Evolutionary conservation across 75 land plant species (phyloP).

Genomic region (Cupressus sempervirens): DNA sequence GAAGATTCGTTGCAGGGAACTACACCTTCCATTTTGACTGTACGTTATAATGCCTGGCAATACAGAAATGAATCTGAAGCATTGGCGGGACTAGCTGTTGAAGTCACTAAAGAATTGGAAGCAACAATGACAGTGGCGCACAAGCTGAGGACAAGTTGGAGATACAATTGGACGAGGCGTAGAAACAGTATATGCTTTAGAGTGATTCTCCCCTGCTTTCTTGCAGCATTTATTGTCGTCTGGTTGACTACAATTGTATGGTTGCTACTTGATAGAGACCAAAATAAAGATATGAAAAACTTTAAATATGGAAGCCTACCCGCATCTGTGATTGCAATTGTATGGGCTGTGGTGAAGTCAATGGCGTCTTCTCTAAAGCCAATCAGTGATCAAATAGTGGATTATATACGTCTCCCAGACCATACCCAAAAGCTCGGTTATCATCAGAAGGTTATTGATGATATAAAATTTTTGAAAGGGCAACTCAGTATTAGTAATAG

Average conservation of each 20-base stretch:
- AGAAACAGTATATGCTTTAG: not conserved
- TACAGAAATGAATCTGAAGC: not conserved
- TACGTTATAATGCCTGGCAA: not conserved
- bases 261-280: not conserved
- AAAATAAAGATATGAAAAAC: not conserved
- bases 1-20: not conserved
- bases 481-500: not conserved
- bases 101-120: not conserved
- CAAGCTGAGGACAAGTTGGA: too few relatives aligned
- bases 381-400: not conserved
- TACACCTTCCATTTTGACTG: not conserved
- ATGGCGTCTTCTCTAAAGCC: not conserved
- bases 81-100: not conserved
- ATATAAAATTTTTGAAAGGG: not conserved
- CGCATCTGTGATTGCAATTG: not conserved
- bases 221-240: not conserved
- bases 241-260: not conserved
- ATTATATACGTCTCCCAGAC: not conserved
- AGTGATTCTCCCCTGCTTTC: not conserved
- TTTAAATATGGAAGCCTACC: not conserved
- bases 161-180: not conserved
- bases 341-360: not conserved
- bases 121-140: not conserved
- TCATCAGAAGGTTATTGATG: not conserved
- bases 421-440: not conserved